Evolutionary conservation across 768 basidiomycete genomes (phyloP).

Genomic region (Galerina sulciceps): DNA sequence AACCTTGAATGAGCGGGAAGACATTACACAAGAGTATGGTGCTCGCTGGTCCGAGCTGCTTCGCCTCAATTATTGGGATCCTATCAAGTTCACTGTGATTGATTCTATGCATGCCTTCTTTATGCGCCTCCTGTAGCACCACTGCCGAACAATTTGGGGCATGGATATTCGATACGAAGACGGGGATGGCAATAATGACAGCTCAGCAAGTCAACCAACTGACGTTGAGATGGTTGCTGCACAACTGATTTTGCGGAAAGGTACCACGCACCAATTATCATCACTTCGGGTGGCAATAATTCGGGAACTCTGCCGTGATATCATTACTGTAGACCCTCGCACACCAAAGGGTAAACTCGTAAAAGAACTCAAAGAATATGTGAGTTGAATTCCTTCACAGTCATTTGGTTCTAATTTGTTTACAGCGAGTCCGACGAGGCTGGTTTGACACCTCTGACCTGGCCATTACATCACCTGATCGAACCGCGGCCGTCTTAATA

Average conservation of each 20-base stretch:
- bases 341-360: neutral
- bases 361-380: neutral
- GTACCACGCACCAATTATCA: neutral
- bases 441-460: neutral
- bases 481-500: neutral
- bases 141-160: constrained; percentile 24
- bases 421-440: neutral
- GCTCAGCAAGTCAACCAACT: neutral
- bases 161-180: constrained; percentile 8
- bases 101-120: constrained; percentile 39
- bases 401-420: neutral
- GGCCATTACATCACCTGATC: neutral
- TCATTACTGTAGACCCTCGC: neutral
- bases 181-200: neutral
- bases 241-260: neutral
- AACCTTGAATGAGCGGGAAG: constrained; percentile 1
- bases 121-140: constrained; percentile 25
- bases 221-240: constrained; percentile 5
- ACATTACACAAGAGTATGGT: constrained; percentile 19
- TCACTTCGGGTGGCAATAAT: neutral
- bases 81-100: constrained; percentile 23
- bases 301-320: neutral
- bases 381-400: neutral
- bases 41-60: constrained; percentile 32
- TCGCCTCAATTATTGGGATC: constrained; percentile 38